Conservation (phyloP, 495 filamentous ascomycete species). For the Pyronema omphalodes region DNA sequence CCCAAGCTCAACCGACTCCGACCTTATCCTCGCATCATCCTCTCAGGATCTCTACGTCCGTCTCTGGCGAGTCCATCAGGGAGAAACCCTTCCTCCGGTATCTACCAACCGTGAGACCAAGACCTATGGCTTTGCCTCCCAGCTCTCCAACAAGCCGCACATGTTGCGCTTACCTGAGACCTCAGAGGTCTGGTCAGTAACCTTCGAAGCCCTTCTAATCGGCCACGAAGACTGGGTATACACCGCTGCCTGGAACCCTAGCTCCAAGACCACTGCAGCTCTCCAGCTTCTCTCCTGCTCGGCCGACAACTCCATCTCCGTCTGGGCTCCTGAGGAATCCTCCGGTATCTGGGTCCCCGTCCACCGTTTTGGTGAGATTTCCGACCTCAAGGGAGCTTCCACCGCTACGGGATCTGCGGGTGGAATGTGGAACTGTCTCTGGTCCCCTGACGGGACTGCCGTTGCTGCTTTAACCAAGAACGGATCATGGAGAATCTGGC, state of each 20-base stretch:
- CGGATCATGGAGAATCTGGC: slow-evolving; percentile 83
- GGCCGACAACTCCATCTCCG: slow-evolving; percentile 81
- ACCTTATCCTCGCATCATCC: slow-evolving; percentile 75
- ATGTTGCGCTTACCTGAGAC: slow-evolving; percentile 37
- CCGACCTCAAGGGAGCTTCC: slow-evolving; percentile 78
- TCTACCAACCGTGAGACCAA: slow-evolving; percentile 29
- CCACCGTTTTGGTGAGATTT: slow-evolving; percentile 79
- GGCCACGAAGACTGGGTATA: slow-evolving; percentile 99
- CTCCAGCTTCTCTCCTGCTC: slow-evolving; percentile 75
- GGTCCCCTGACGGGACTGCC: slow-evolving; percentile 58
- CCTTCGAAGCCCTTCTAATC: slow-evolving; percentile 84
- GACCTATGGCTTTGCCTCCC: slow-evolving; percentile 22
- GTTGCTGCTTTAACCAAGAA: slow-evolving; percentile 74
- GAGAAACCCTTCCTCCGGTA: slow-evolving; percentile 36
- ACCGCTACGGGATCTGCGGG: slow-evolving; percentile 90
- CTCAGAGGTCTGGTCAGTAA: slow-evolving; percentile 50
- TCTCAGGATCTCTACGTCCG: slow-evolving; percentile 97
- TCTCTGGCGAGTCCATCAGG: slow-evolving; percentile 69
- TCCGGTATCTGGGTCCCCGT: slow-evolving; percentile 81
- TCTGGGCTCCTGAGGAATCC: slow-evolving; percentile 68
- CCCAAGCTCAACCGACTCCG: slow-evolving; percentile 30
- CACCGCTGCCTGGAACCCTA: slow-evolving; percentile 54
- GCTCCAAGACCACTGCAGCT: slow-evolving; percentile 22
- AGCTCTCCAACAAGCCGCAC: slow-evolving; percentile 74
- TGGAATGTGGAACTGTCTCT: slow-evolving; percentile 89